Percentiles rank a stretch among this genome's conserved stretches.
phyloP scores from a whole-genome alignment of 352 stramenopile species.

The Phytophthora fragariaefolia region DNA sequence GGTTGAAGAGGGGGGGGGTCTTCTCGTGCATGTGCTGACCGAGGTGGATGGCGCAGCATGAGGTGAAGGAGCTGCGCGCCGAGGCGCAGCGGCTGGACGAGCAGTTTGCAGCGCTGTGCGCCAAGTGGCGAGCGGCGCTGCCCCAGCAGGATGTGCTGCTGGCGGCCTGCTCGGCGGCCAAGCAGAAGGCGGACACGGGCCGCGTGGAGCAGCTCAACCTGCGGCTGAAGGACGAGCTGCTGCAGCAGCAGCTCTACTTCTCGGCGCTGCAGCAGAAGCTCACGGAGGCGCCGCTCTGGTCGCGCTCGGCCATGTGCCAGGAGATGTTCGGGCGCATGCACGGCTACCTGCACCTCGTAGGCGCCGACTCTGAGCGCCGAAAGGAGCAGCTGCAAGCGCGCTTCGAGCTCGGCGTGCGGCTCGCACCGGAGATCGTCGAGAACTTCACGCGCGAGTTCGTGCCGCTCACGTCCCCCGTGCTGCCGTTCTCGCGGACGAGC shows the following conservation, averaged over 20 bases:
- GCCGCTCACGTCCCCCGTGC: conserved; percentile 31
- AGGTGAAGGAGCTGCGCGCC: conserved; percentile 52
- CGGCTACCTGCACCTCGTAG: conserved; percentile 35
- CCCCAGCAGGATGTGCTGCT: conserved; percentile 45
- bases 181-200: conserved; percentile 52
- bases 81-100: conserved; percentile 45
- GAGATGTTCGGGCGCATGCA: conserved; percentile 57
- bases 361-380: conserved; percentile 19
- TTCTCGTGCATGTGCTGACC: too few species aligned
- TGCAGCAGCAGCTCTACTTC: conserved; percentile 66
- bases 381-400: conserved; percentile 38
- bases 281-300: conserved; percentile 49
- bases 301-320: conserved; percentile 36
- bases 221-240: conserved; percentile 53
- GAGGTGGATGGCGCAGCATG: too few species aligned
- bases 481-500: conserved; percentile 56
- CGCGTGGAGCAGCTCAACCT: conserved; percentile 58
- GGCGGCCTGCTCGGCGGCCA: conserved; percentile 55
- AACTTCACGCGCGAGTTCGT: conserved; percentile 49
- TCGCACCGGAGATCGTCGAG: conserved; percentile 42
- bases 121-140: conserved; percentile 51
- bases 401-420: conserved; percentile 39
- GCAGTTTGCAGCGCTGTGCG: conserved; percentile 42
- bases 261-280: conserved; percentile 55
- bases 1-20: too few species aligned